Conservation (phyloP, 768 basidiomycete genomes). For the Coprinopsis cinerea region DNA sequence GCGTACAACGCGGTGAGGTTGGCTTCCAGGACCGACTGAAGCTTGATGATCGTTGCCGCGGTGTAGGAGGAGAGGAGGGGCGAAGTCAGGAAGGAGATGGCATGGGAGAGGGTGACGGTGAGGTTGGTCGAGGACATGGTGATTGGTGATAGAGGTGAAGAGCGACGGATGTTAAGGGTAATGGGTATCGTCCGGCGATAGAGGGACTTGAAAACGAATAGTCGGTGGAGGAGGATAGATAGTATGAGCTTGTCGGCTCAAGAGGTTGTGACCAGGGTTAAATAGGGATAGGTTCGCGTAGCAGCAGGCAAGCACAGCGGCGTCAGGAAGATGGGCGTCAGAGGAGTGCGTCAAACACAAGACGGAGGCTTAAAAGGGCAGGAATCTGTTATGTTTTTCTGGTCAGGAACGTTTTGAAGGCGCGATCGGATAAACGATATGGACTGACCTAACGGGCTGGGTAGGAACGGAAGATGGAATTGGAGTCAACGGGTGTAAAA, state of each 20-base stretch:
- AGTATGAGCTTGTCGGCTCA: not conserved
- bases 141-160: constrained; percentile 17
- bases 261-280: not conserved
- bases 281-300: not conserved
- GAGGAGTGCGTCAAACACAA: not conserved
- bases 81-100: constrained; percentile 66
- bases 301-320: not conserved
- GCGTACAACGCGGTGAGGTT: constrained; percentile 68
- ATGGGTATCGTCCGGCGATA: constrained; percentile 64
- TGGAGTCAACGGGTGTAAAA: constrained; percentile 4
- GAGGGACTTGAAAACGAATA: constrained; percentile 16
- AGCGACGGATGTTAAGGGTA: constrained; percentile 11
- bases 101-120: constrained; percentile 65
- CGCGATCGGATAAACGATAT: constrained; percentile 5
- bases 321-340: constrained; percentile 1
- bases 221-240: constrained; percentile 25
- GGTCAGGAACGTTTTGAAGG: constrained; percentile 1
- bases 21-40: constrained; percentile 66
- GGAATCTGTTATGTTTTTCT: not conserved
- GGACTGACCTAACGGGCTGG: constrained; percentile 8
- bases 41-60: constrained; percentile 57
- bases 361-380: not conserved
- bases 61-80: constrained; percentile 54
- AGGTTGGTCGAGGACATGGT: constrained; percentile 49
- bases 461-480: constrained; percentile 3